Percentiles rank a stretch among this genome's conserved stretches.
Conservation (phyloP, 2,329 filamentous ascomycete genomes). For the Diaporthe australafricana region DNA sequence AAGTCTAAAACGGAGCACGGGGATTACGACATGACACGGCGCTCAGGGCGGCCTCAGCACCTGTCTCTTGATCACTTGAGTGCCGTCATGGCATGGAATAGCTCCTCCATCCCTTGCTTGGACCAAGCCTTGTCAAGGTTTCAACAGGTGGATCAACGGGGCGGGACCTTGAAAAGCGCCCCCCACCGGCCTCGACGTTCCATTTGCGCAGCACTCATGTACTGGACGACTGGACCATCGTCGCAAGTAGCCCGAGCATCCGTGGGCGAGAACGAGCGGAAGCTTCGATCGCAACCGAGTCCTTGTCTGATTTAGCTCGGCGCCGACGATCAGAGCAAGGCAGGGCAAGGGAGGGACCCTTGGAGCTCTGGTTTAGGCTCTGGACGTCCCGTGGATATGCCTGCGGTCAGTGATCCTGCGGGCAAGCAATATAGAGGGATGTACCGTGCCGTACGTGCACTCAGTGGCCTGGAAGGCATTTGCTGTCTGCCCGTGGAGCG, state of each 20-base stretch:
- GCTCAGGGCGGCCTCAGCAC: conserved; percentile 32
- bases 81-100: conserved; percentile 22
- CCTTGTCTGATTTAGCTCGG: conserved; percentile 14
- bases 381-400: neutral
- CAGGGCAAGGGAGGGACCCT: conserved; percentile 9
- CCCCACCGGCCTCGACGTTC: conserved; percentile 4
- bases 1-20: conserved; percentile 20
- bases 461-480: neutral
- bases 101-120: conserved; percentile 22
- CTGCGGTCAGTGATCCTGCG: neutral
- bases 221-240: no score
- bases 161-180: conserved; percentile 13
- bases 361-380: neutral
- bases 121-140: conserved; percentile 30
- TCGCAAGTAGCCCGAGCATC: conserved; percentile 6
- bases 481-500: conserved; percentile 1
- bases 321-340: conserved; percentile 21
- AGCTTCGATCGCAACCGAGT: conserved; percentile 21
- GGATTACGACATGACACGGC: conserved; percentile 24
- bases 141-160: conserved; percentile 25
- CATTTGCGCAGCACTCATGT: neutral
- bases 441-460: neutral
- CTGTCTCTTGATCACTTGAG: neutral
- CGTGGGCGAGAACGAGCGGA: neutral
- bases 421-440: neutral